Conservation (phyloP, 2,329 filamentous ascomycete genomes). For the Massarina eburnea region DNA sequence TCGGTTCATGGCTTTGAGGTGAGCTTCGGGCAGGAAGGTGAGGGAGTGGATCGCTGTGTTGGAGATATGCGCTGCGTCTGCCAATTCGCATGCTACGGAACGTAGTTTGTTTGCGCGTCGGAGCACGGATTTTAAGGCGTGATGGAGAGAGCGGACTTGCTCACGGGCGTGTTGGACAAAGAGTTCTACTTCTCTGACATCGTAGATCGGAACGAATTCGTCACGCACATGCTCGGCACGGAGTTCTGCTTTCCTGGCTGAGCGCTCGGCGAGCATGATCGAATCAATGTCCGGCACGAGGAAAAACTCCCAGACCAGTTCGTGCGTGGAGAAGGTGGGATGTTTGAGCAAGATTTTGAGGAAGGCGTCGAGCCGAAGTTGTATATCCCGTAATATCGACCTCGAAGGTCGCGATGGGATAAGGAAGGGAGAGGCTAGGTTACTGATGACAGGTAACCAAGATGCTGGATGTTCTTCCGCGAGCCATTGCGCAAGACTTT, state of each 20-base stretch:
- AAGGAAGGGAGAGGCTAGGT: slow-evolving; percentile 84
- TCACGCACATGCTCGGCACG: slow-evolving; percentile 83
- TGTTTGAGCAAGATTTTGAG: slow-evolving; percentile 83
- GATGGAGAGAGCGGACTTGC: slow-evolving; percentile 81
- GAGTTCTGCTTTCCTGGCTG: slow-evolving; percentile 80
- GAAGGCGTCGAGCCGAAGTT: slow-evolving; percentile 83
- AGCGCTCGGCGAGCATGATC: slow-evolving; percentile 86
- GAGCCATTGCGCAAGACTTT: slow-evolving; percentile 82
- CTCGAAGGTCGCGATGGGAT: slow-evolving; percentile 90
- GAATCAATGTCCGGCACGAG: slow-evolving; percentile 91
- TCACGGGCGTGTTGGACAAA: slow-evolving; percentile 91
- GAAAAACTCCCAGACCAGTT: slow-evolving; percentile 99
- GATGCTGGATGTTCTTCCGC: slow-evolving; percentile 90
- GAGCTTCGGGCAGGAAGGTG: slow-evolving; percentile 66
- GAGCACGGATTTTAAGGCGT: slow-evolving; percentile 78
- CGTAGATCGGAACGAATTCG: slow-evolving; percentile 78
- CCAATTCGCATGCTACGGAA: slow-evolving; percentile 66
- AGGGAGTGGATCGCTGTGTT: slow-evolving; percentile 57
- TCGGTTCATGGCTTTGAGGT: slow-evolving; percentile 70
- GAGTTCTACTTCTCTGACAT: slow-evolving; percentile 85
- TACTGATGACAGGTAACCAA: slow-evolving; percentile 80
- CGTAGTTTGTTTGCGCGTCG: slow-evolving; percentile 75
- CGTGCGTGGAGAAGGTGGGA: slow-evolving; percentile 91
- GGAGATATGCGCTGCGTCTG: slow-evolving; percentile 62
- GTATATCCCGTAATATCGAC: slow-evolving; percentile 82